Evolutionary conservation across 164 flowering plant genomes (phyloP), one percentile per base, ranked within the genome.

Genomic region (Stephania japonica): DNA sequence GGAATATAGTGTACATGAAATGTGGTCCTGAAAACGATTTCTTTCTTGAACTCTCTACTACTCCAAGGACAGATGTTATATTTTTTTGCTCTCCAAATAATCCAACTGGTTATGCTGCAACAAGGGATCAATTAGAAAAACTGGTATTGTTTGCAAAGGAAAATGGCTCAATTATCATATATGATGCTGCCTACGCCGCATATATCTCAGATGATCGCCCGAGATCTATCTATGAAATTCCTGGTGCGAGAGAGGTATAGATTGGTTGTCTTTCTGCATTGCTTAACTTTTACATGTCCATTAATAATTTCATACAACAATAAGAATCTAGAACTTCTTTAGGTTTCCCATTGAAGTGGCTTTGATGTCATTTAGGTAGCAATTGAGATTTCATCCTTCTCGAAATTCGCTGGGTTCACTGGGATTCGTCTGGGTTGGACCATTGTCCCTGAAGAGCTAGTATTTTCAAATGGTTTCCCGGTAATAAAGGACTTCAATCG

Each of bases 1-100:
- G 63, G 61, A 88, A 86, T 43, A 86, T 94, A 64, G 90, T 82
- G 73, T 89, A 94, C 89, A 85, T 94, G 97, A 86, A 78, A 65
- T 89, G 94, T 73, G 76, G 76, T 1, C 84, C 91, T 13, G 81
- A 86, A 68, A 90, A 88, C 73, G 21, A 77, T 27, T 92, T 94
- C 81, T 94, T 94, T 68, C 97, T 97, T 0, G 84, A 94, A 50
- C 74, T 94, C 32, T 80, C 85, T 1, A 71, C 78, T 9, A 75
- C 82, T 65, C 27, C 89, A 53, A 80, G 84, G 62, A 86, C 97
- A 5, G 88, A 90, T 72, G 75, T 92, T 2, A 92, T 94, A 62
- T 94, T 94, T 84, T 91, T 94, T 74, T 91, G 97, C 80, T 92
- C 97, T 69, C 97, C 99, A 44, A 91, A 91, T 81, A 94, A 94